A percentile compares a stretch with the other conserved stretches of the same genome.
These are phyloP conservation scores for Hericium rajendrae DNA, from an alignment of 768 basidiomycete species.

Conservation along the genomic window DNA sequence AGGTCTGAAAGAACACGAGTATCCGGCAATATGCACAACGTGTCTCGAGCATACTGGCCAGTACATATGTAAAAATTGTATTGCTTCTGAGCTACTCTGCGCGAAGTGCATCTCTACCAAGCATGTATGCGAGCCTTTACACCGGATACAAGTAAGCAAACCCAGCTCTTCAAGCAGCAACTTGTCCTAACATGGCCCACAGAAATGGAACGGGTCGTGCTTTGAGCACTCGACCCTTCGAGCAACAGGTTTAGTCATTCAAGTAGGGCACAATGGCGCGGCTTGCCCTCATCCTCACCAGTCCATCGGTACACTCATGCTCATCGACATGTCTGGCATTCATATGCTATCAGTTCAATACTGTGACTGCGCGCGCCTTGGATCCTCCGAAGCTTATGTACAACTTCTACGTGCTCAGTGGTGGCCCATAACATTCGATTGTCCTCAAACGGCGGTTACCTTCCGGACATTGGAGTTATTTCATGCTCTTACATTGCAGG, in stretches of 20 bases:
- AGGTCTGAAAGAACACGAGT: background rate
- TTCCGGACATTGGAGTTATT: slow-evolving; percentile 9
- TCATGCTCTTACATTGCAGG: slow-evolving; percentile 6
- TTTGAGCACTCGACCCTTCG: background rate
- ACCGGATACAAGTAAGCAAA: background rate
- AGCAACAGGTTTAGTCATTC: background rate
- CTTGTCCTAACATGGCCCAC: no score
- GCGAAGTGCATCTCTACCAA: background rate
- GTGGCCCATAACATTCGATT: slow-evolving; percentile 13
- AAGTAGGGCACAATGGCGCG: background rate
- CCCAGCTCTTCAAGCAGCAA: no score
- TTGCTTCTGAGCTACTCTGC: background rate
- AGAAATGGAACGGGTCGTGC: background rate
- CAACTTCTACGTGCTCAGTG: slow-evolving; percentile 4
- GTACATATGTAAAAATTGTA: background rate
- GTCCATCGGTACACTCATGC: background rate
- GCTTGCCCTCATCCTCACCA: background rate
- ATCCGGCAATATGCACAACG: background rate
- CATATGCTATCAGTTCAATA: background rate
- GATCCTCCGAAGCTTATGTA: background rate
- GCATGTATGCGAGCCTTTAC: background rate
- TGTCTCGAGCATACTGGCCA: background rate
- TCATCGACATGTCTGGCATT: background rate
- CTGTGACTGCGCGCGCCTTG: background rate
- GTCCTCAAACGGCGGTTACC: slow-evolving; percentile 6